phyloP scores from a whole-genome alignment of 139 green algal genomes.

The Gonium pectorale region DNA sequence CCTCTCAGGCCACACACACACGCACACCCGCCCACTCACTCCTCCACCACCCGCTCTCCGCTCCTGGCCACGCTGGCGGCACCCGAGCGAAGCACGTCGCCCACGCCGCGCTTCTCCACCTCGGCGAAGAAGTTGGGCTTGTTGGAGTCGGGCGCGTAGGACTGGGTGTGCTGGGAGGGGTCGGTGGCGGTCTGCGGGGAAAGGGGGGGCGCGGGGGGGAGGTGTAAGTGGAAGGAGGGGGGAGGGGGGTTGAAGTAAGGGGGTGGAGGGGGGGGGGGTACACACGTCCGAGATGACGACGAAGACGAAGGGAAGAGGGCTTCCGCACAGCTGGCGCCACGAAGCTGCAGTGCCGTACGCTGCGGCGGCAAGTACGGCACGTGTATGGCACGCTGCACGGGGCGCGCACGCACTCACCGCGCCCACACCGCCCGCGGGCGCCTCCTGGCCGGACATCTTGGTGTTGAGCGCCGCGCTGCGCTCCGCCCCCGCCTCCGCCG shows the following conservation, averaged over 20 bases:
- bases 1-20: constrained; percentile 5
- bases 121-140: constrained; percentile 48
- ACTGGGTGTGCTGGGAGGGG: constrained; percentile 6
- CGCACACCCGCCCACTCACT: constrained; percentile 8
- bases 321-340: too few species aligned
- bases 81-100: constrained; percentile 11
- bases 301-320: too few species aligned
- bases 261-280: too few species aligned
- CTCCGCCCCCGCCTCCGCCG: constrained; percentile 29
- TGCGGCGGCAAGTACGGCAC: too few species aligned
- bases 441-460: constrained; percentile 35
- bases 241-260: neutral
- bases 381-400: too few species aligned
- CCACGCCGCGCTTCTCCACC: constrained; percentile 43
- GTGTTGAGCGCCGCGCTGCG: constrained; percentile 16
- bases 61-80: neutral
- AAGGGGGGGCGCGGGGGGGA: neutral
- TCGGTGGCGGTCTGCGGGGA: constrained; percentile 17
- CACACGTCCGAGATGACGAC: too few species aligned
- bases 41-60: neutral
- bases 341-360: too few species aligned
- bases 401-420: constrained; percentile 38
- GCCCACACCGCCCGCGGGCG: constrained; percentile 37
- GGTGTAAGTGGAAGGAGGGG: neutral
- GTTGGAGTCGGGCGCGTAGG: constrained; percentile 46